Percentiles rank a stretch among this genome's conserved stretches.
Evolutionary conservation across 2,329 filamentous ascomycete genomes (phyloP).

Genomic region (Scedosporium minutisporum): DNA sequence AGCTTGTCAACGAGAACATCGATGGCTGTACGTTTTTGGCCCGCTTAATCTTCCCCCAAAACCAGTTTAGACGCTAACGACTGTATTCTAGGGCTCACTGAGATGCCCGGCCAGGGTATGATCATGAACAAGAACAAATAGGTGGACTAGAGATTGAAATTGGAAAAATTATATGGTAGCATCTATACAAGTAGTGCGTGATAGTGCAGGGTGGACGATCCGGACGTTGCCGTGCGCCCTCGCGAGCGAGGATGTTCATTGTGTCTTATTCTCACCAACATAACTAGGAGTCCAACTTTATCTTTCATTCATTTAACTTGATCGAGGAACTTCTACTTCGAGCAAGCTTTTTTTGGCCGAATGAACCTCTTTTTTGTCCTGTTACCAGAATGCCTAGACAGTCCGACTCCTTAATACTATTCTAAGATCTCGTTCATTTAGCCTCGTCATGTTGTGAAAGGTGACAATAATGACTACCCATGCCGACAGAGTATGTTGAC

Average conservation of each 20-base stretch:
- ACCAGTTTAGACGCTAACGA: not conserved
- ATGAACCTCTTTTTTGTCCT: not conserved
- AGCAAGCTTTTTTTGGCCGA: not conserved
- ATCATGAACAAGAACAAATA: not conserved
- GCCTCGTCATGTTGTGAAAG: too few species aligned
- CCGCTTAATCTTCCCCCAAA: too few species aligned
- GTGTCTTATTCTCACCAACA: not conserved
- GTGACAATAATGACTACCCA: too few species aligned
- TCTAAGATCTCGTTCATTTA: too few species aligned
- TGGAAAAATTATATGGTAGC: not conserved
- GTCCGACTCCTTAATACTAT: not conserved
- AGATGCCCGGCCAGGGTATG: conserved; percentile 4
- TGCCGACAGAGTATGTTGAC: too few species aligned
- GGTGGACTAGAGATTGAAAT: not conserved
- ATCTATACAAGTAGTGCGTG: not conserved
- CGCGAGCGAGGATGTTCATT: not conserved
- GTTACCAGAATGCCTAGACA: not conserved
- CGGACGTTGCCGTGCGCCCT: not conserved
- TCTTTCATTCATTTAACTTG: not conserved
- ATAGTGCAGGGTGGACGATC: not conserved
- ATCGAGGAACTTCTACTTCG: not conserved
- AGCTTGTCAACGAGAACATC: conserved; percentile 37
- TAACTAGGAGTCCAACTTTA: not conserved
- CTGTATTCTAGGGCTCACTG: conserved; percentile 1
- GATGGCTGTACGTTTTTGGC: conserved; percentile 27